phyloP scores from a whole-genome alignment of 2,329 filamentous ascomycete species.

The Chaetomium strumarium region DNA sequence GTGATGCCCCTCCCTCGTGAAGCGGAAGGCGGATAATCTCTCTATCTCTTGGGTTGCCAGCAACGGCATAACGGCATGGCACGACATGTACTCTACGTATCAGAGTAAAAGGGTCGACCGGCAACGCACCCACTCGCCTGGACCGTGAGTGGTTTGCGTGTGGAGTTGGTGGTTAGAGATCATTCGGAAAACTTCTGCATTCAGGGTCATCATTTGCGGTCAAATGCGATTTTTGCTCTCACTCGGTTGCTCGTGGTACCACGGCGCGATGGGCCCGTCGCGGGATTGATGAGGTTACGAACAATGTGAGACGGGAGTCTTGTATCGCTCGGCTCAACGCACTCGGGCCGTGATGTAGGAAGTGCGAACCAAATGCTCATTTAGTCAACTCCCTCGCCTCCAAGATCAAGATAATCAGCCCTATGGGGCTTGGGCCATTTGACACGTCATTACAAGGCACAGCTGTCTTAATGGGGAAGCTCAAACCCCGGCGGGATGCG shows the following conservation, averaged over 20 bases:
- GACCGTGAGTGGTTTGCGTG: constrained; percentile 30
- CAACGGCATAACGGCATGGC: constrained; percentile 25
- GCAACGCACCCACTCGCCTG: constrained; percentile 28
- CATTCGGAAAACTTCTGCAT: constrained; percentile 24
- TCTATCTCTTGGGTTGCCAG: constrained; percentile 25
- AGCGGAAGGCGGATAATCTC: constrained; percentile 24
- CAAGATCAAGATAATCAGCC: not conserved
- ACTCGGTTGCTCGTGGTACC: constrained; percentile 15
- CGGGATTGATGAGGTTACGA: constrained; percentile 15
- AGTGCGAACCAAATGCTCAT: not conserved
- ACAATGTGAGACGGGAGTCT: constrained; percentile 7
- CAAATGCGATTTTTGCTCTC: constrained; percentile 23
- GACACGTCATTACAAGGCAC: not conserved
- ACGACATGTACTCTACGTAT: constrained; percentile 43
- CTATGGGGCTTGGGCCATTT: not conserved
- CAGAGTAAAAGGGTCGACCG: constrained; percentile 28
- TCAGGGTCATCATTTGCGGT: constrained; percentile 23
- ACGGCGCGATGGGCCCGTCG: constrained; percentile 12
- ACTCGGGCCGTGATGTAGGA: not conserved
- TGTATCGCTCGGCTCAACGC: constrained; percentile 6
- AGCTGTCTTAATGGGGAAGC: no score
- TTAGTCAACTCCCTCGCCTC: not conserved
- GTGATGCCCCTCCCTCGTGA: constrained; percentile 65
- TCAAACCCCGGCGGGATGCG: not conserved
- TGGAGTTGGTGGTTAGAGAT: constrained; percentile 24